Evolutionary conservation across 2,329 filamentous ascomycete species (phyloP), one percentile per base, ranked within the genome.

Genomic region (Chrysoporthe deuterocubensis): DNA sequence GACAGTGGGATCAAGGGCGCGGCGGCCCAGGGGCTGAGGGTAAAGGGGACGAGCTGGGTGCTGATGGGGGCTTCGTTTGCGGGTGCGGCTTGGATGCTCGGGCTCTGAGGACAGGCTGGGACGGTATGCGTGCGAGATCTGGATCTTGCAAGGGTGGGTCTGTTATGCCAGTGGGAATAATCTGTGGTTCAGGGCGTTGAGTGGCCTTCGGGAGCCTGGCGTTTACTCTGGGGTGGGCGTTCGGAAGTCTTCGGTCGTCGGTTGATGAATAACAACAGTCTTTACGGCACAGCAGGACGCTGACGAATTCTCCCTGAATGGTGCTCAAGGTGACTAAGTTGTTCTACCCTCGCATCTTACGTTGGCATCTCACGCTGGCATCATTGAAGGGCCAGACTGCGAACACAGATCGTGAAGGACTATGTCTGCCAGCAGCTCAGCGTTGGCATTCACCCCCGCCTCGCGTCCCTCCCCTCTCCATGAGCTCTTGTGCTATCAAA

Each of bases 1-100:
- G 67, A 70, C 16, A 69, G 60, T 26, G 68, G 68, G 7, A 64
- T 69, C 43, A 59, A 40, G 26, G 68, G 65, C 18, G 62, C 34
- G 11, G 57, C 57, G 3, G n/a, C 42, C n/a, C 40, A 18, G 5
- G 66, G 9, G 40, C 63, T 16, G 21, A 60, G 40, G 59, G 58
- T 54, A 40, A 32, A 50, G n/a, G 26, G n/a, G 48, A n/a, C 16
- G 37, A 32, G 40, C 3, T 64, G 64, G 65, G 8, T 48, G 62
- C 34, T 58, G 59, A 13, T 56, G 50, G 52, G 37, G 21, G 18
- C 57, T n/a, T 32, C 57, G 11, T 48, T 65, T 37, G 32, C 58
- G 50, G 62, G 48, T 26, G 62, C 62, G 37, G 59, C 46, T 5
- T 67, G 43, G 59, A 18, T 9, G 16, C 16, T 64, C 34, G 57